A percentile compares a stretch with the other conserved stretches of the same genome.
These are phyloP conservation scores for Aspergillus ostianus DNA, from an alignment of 495 filamentous ascomycete genomes.

Conservation along the genomic window DNA sequence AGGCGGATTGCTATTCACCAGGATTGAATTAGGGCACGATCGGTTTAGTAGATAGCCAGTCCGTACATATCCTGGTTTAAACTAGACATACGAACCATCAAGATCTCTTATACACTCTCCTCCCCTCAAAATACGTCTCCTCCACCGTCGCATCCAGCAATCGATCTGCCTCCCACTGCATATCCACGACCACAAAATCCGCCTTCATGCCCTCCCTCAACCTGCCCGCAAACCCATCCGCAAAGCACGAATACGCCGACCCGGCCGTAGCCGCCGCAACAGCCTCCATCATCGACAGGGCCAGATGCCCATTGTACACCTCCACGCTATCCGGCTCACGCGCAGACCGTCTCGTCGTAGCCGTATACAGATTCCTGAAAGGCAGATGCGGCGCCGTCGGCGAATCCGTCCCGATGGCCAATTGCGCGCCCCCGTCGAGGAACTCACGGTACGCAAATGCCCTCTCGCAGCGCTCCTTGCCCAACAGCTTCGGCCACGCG, in stretches of 20 bases:
- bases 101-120: conserved; percentile 12
- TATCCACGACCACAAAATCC: conserved; percentile 59
- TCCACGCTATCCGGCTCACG: conserved; percentile 47
- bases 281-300: conserved; percentile 48
- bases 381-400: conserved; percentile 59
- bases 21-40: not conserved
- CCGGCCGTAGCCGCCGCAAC: conserved; percentile 55
- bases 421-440: conserved; percentile 46
- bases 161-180: conserved; percentile 51
- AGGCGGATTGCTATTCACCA: no score
- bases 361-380: conserved; percentile 57
- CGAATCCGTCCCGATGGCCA: conserved; percentile 60
- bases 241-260: conserved; percentile 58
- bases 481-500: conserved; percentile 57
- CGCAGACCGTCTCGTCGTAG: conserved; percentile 55
- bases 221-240: conserved; percentile 49
- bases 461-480: conserved; percentile 47
- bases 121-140: conserved; percentile 19
- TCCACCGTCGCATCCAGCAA: conserved; percentile 44
- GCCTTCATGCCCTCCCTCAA: conserved; percentile 51
- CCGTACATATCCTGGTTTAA: not conserved
- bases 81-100: no score
- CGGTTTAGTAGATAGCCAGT: not conserved
- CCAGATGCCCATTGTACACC: conserved; percentile 53
- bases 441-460: conserved; percentile 65